Conservation (phyloP, 2,329 filamentous ascomycete genomes). For the Fusarium sp. region DNA sequence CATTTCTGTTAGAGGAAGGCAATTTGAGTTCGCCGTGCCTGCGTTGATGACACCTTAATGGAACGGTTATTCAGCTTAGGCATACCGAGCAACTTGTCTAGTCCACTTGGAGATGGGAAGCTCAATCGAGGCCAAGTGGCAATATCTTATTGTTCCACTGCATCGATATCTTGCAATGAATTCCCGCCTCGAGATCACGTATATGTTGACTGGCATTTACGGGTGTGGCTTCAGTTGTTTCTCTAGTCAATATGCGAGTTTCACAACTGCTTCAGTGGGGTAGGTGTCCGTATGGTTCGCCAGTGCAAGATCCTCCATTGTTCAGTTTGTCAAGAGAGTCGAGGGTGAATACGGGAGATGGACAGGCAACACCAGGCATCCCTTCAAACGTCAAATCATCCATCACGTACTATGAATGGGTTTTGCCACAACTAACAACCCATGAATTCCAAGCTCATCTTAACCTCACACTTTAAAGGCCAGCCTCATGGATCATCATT, state of each 20-base stretch:
- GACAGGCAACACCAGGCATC: neutral
- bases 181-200: neutral
- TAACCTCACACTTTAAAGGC: neutral
- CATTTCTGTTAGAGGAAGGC: neutral
- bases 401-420: neutral
- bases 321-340: neutral
- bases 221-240: neutral
- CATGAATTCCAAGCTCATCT: neutral
- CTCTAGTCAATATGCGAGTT: neutral
- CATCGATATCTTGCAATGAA: neutral
- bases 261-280: neutral
- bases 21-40: neutral
- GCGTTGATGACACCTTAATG: neutral
- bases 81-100: neutral
- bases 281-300: neutral
- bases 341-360: neutral
- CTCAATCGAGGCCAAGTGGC: neutral
- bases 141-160: neutral
- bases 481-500: neutral
- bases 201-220: neutral
- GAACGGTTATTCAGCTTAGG: neutral
- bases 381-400: neutral
- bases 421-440: neutral
- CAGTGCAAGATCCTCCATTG: neutral
- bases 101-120: neutral